Percentiles rank a stretch among this genome's conserved stretches.
These are phyloP conservation scores for Cajanus cajan DNA, from an alignment of 306 rosid genomes.

Conservation along the genomic window DNA sequence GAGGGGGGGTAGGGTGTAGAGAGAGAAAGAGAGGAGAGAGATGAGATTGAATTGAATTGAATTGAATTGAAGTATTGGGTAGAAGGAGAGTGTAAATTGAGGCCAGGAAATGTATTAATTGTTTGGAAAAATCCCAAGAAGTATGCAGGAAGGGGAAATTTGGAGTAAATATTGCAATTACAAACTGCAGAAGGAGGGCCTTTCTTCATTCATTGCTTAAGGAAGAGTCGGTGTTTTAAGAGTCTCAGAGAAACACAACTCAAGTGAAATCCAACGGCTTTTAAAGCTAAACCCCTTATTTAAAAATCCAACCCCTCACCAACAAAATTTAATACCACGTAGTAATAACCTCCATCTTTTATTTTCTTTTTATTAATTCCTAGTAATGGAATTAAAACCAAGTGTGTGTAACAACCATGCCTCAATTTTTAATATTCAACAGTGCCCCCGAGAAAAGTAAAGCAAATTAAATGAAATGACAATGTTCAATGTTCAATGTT, in stretches of 20 bases:
- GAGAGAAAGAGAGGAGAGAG: slow-evolving; percentile 39
- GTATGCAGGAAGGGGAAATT: slow-evolving; percentile 73
- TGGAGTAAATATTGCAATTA: slow-evolving; percentile 75
- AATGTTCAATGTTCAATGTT: not conserved
- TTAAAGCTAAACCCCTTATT: slow-evolving; percentile 49
- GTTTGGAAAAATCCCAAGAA: slow-evolving; percentile 68
- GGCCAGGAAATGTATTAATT: slow-evolving; percentile 85
- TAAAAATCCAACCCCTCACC: slow-evolving; percentile 50
- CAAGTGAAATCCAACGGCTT: slow-evolving; percentile 42
- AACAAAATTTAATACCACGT: slow-evolving; percentile 40
- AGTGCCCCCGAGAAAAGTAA: slow-evolving; percentile 23
- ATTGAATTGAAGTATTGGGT: slow-evolving; percentile 59
- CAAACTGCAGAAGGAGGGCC: slow-evolving; percentile 54
- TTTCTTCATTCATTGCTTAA: slow-evolving; percentile 77
- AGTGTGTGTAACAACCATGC: slow-evolving; percentile 42
- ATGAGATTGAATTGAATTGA: slow-evolving; percentile 41
- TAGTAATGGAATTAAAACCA: slow-evolving; percentile 31
- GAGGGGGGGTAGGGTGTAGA: slow-evolving; percentile 42
- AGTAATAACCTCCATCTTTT: slow-evolving; percentile 22
- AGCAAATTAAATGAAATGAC: slow-evolving; percentile 18
- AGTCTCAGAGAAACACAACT: slow-evolving; percentile 21
- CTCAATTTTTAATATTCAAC: slow-evolving; percentile 36
- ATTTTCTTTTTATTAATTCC: not conserved
- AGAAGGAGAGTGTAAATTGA: slow-evolving; percentile 86
- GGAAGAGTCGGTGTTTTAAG: slow-evolving; percentile 58